phyloP scores from a whole-genome alignment of 768 basidiomycete genomes.

The Podaxis sp. region DNA sequence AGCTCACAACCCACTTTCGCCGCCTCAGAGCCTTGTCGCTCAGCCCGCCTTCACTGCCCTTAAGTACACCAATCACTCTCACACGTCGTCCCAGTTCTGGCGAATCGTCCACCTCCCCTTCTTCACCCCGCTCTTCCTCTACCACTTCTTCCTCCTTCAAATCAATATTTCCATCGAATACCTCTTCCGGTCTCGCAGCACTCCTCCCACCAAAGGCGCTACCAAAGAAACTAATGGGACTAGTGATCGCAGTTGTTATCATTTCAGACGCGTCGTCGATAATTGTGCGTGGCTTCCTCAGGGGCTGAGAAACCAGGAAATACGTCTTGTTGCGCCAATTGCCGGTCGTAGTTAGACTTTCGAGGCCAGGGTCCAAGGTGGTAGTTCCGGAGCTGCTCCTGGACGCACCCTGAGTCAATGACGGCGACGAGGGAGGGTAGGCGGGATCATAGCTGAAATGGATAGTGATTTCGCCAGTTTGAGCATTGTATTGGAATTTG shows the following conservation, averaged over 20 bases:
- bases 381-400: not conserved
- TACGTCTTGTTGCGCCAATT: slow-evolving; percentile 63
- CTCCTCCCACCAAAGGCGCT: slow-evolving; percentile 28
- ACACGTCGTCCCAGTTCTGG: slow-evolving; percentile 54
- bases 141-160: slow-evolving; percentile 75
- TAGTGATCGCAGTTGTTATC: slow-evolving; percentile 57
- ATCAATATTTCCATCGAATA: slow-evolving; percentile 68
- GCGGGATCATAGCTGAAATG: slow-evolving; percentile 64
- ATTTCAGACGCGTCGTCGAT: slow-evolving; percentile 72
- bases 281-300: slow-evolving; percentile 65
- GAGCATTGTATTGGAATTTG: slow-evolving; percentile 56
- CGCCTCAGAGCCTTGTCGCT: slow-evolving; percentile 33
- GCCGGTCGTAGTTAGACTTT: slow-evolving; percentile 26
- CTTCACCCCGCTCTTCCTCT: slow-evolving; percentile 77
- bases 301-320: slow-evolving; percentile 64
- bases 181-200: slow-evolving; percentile 61
- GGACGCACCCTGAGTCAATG: not conserved
- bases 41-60: slow-evolving; percentile 27
- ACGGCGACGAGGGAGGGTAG: slow-evolving; percentile 44
- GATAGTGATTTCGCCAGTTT: slow-evolving; percentile 59
- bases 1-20: slow-evolving; percentile 38
- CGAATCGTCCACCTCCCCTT: slow-evolving; percentile 78
- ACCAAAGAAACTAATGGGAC: slow-evolving; percentile 56
- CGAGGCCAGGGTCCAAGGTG: not conserved
- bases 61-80: slow-evolving; percentile 43